Conservation (phyloP, 129 eudicot genomes). For the Flaveria sonorensis region DNA sequence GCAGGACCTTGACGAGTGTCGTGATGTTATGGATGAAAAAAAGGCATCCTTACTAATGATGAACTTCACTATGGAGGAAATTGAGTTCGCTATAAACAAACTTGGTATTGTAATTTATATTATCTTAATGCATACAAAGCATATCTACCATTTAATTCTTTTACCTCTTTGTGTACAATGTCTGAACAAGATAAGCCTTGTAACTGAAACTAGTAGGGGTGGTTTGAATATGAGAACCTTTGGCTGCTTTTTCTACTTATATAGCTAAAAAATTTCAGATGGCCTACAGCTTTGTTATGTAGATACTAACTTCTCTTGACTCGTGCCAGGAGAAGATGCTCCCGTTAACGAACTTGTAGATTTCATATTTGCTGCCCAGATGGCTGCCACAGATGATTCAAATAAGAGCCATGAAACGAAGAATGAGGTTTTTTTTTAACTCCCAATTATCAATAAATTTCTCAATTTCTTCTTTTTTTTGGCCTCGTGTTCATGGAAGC, state of each 20-base stretch:
- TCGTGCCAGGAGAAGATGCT: constrained; percentile 2
- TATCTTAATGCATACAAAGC: constrained; percentile 1
- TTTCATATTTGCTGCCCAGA: constrained; percentile 17
- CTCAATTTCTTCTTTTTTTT: constrained; percentile 10
- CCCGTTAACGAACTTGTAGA: constrained; percentile 8
- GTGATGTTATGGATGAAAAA: constrained; percentile 53
- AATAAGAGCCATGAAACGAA: constrained; percentile 14
- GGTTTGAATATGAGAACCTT: constrained; percentile 8
- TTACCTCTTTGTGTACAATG: background rate
- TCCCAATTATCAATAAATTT: constrained; percentile 16
- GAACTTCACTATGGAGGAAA: constrained; percentile 81
- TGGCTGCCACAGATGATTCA: constrained; percentile 7
- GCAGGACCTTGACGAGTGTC: constrained; percentile 64
- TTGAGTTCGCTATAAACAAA: constrained; percentile 72
- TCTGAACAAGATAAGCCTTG: constrained; percentile 9
- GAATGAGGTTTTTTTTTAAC: constrained; percentile 42
- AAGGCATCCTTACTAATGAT: constrained; percentile 65
- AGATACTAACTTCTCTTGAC: background rate
- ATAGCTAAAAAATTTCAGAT: background rate
- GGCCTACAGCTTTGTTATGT: background rate
- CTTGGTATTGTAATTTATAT: constrained; percentile 57
- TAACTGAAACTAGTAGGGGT: constrained; percentile 12
- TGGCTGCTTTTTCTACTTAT: constrained; percentile 10
- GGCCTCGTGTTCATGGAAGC: background rate
- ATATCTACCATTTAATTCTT: constrained; percentile 8